Base-by-base conservation (phyloP, 441 rosid genomes). In the Adansonia madagascariensis region DNA sequence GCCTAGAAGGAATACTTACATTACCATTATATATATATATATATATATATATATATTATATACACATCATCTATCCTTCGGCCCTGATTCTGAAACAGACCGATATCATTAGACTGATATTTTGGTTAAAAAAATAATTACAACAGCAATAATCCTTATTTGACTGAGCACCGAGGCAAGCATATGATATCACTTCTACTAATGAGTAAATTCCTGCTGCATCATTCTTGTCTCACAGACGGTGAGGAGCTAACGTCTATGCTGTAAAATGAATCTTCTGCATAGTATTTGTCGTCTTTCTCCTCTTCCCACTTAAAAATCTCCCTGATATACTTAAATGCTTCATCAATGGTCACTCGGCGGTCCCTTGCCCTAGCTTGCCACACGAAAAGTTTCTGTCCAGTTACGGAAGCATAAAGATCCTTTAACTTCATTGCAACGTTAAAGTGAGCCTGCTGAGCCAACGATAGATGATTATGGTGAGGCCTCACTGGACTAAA, bases 401-500 rank as follows among this genome's bases (percentile, higher is more conserved):
- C 89, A 0, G 97, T 89, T 10, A 93, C 31, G 0, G 98, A 91
- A 12, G 92, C 88, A 59, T 96, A 94, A 17, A 94, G 91, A 65
- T 91, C 91, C 83, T 96, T 94, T 85, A 96, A 96, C 94, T 94
- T 97, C 95, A 91, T 88, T 0, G 99, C 99, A 0, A 94, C 84
- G 6, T 94, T 94, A 86, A 87, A 94, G 83, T 94, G 94, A 14
- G 98, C 98, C 76, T 97, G 99, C 80, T 91, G 89, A 55, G 94
- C 97, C 9, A 92, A 78, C 0, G 99, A 79, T 85, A 91, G 97
- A 62, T 69, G 88, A 83, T 82, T 94, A 78, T 85, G 82, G 81
- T 84, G 86, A 6, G 95, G 89, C 64, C 84, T 88, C 78, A 92
- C 89, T 0, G 97, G 97, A 79, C 91, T 88, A 83, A 97, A 97